Conservation (phyloP, 2,329 filamentous ascomycete genomes). For the Cylindrodendrum hubeiense region DNA sequence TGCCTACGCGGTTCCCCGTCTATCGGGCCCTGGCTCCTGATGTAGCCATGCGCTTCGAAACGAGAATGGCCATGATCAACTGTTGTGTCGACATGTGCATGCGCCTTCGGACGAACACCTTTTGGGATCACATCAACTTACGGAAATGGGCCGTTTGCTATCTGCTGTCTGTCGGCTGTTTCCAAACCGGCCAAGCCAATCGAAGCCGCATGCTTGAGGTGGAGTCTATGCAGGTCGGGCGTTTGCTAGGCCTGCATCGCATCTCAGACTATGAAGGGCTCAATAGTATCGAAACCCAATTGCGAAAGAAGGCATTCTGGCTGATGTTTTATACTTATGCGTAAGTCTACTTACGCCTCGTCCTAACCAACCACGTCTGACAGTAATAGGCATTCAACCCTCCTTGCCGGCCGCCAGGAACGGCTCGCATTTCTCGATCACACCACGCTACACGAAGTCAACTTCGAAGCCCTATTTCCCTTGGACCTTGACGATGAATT, state of each 20-base stretch:
- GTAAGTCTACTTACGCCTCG: conserved; percentile 14
- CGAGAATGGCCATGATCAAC: conserved; percentile 43
- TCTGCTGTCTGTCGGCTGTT: conserved; percentile 46
- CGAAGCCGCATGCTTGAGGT: conserved; percentile 51
- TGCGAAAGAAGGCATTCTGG: conserved; percentile 54
- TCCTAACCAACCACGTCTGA: background rate
- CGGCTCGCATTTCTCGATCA: conserved; percentile 46
- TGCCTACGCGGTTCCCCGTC: conserved; percentile 42
- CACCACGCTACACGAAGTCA: conserved; percentile 42
- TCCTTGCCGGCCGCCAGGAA: conserved; percentile 37
- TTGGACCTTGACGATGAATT: conserved; percentile 49
- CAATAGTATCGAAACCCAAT: conserved; percentile 49
- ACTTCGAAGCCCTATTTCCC: conserved; percentile 49
- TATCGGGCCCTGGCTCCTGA: conserved; percentile 38
- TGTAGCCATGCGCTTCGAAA: conserved; percentile 38
- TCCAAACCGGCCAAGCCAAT: conserved; percentile 52
- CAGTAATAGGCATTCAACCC: conserved; percentile 31
- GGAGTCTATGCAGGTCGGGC: conserved; percentile 50
- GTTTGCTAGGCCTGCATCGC: conserved; percentile 48
- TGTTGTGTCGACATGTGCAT: conserved; percentile 41
- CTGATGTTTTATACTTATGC: conserved; percentile 49
- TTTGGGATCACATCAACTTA: conserved; percentile 47
- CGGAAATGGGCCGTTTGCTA: conserved; percentile 52
- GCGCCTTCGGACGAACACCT: conserved; percentile 34
- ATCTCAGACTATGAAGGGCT: conserved; percentile 48